Evolutionary conservation across 1,284 basidiomycete genomes (phyloP).

Genomic region (Butyriboletus appendiculatus): DNA sequence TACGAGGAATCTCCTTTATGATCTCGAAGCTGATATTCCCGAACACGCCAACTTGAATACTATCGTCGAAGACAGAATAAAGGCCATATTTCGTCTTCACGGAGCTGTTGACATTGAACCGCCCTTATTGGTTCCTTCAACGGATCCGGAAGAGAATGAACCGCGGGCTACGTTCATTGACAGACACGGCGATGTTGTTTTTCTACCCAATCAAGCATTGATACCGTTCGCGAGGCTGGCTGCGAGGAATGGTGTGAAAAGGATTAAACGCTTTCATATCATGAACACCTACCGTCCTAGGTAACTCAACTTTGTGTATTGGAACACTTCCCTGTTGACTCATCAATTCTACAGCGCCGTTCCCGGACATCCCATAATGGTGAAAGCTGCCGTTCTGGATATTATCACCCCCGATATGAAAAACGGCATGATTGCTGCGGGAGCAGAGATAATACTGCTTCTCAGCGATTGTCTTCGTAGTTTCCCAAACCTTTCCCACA

Average conservation of each 20-base stretch:
- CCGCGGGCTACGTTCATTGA: slow-evolving; percentile 78
- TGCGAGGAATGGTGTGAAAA: slow-evolving; percentile 67
- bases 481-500: slow-evolving; percentile 66
- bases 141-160: slow-evolving; percentile 29
- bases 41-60: slow-evolving; percentile 77
- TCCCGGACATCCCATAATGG: slow-evolving; percentile 68
- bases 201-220: slow-evolving; percentile 77
- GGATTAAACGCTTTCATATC: slow-evolving; percentile 92
- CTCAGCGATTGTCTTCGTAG: slow-evolving; percentile 63
- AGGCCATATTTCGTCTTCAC: slow-evolving; percentile 81
- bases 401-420: slow-evolving; percentile 73
- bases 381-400: slow-evolving; percentile 76
- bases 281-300: slow-evolving; percentile 68
- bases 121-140: slow-evolving; percentile 74
- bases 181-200: slow-evolving; percentile 78
- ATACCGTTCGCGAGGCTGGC: slow-evolving; percentile 86
- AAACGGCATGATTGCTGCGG: slow-evolving; percentile 61
- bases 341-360: slow-evolving; percentile 44
- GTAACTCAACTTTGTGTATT: slow-evolving; percentile 40
- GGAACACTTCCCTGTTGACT: not conserved
- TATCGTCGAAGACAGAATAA: slow-evolving; percentile 77
- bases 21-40: slow-evolving; percentile 66
- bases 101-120: slow-evolving; percentile 89
- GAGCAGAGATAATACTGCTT: slow-evolving; percentile 69
- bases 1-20: slow-evolving; percentile 78